These are phyloP conservation scores for Diutina scorzettiae DNA, from an alignment of 1,139 yeast species.

Conservation along the genomic window DNA sequence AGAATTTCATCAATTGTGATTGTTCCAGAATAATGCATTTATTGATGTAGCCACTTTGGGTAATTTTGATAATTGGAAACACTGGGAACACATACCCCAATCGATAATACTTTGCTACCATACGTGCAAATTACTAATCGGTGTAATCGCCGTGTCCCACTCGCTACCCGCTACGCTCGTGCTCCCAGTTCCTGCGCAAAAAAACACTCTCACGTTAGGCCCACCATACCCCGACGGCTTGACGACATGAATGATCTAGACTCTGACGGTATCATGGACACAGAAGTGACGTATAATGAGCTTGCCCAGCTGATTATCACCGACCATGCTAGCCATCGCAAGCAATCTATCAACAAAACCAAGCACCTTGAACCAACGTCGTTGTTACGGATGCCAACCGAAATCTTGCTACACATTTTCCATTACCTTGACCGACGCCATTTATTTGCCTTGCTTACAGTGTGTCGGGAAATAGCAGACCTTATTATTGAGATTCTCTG, in stretches of 20 bases:
- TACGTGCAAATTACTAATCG: too few species aligned
- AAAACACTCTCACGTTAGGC: too few species aligned
- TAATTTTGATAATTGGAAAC: too few species aligned
- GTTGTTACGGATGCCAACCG: slow-evolving; percentile 62
- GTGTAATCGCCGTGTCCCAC: too few species aligned
- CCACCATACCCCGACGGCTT: too few species aligned
- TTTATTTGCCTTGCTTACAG: slow-evolving; percentile 55
- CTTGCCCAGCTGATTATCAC: slow-evolving; percentile 23
- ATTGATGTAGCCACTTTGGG: too few species aligned
- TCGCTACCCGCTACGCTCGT: too few species aligned
- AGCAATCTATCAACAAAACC: slow-evolving; percentile 13
- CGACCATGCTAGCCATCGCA: slow-evolving; percentile 16
- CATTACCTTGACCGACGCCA: slow-evolving; percentile 59
- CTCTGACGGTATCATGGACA: slow-evolving; percentile 14
- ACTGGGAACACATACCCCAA: too few species aligned
- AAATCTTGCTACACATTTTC: slow-evolving; percentile 60
- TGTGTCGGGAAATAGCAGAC: slow-evolving; percentile 75
- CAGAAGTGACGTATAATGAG: slow-evolving; percentile 24
- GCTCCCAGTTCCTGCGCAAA: too few species aligned
- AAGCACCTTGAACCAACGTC: slow-evolving; percentile 23
- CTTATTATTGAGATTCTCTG: slow-evolving; percentile 72
- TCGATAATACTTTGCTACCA: too few species aligned
- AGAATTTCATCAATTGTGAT: too few species aligned
- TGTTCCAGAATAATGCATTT: too few species aligned
- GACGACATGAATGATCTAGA: slow-evolving; percentile 8